Conservation (phyloP, 1,139 yeast genomes). For the Sugiyamaella paludigena region DNA sequence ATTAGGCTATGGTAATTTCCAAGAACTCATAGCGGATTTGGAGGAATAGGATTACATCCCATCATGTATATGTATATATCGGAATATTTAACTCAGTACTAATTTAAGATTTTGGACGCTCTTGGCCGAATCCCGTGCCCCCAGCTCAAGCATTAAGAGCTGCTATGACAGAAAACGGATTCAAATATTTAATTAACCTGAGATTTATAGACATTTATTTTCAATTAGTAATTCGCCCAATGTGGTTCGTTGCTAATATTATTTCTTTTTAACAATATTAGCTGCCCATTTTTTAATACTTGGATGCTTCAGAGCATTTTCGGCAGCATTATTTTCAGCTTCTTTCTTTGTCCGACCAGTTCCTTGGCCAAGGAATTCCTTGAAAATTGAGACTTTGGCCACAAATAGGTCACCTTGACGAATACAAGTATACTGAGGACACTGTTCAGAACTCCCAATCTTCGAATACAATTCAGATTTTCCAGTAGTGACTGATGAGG, state of each 20-base stretch:
- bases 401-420: conserved; percentile 11
- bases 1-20: conserved; percentile 37
- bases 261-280: too few species aligned
- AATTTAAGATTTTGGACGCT: too few species aligned
- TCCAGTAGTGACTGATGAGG: not conserved
- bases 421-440: conserved; percentile 52
- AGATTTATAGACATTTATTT: too few species aligned
- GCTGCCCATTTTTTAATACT: not conserved
- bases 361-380: conserved; percentile 24
- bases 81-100: too few species aligned
- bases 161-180: too few species aligned
- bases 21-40: conserved; percentile 35
- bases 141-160: too few species aligned
- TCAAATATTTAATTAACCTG: too few species aligned
- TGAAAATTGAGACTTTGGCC: conserved; percentile 18
- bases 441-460: conserved; percentile 71
- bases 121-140: too few species aligned
- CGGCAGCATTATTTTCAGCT: conserved; percentile 27
- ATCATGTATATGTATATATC: too few species aligned
- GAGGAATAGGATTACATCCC: conserved; percentile 9
- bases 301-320: conserved; percentile 20
- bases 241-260: too few species aligned
- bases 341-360: conserved; percentile 23
- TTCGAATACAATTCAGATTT: conserved; percentile 74
- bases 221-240: too few species aligned